Evolutionary conservation across 768 basidiomycete species (phyloP).

Genomic region (Inosperma sp.): DNA sequence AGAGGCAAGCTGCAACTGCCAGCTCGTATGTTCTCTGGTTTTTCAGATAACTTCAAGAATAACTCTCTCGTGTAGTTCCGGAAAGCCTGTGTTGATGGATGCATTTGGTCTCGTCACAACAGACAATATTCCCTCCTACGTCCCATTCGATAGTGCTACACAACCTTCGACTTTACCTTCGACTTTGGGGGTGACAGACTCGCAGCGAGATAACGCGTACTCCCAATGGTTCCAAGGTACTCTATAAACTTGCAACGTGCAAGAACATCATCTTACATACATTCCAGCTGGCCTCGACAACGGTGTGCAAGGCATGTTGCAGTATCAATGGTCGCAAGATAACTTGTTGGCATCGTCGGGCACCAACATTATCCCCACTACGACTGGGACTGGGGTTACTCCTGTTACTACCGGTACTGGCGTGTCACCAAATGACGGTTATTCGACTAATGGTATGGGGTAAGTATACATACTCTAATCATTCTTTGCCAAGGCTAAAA

Average conservation of each 20-base stretch:
- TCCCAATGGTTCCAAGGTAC: slow-evolving; percentile 48
- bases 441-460: slow-evolving; percentile 41
- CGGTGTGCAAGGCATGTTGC: slow-evolving; percentile 42
- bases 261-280: not conserved
- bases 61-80: slow-evolving; percentile 36
- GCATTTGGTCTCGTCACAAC: slow-evolving; percentile 64
- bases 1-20: slow-evolving; percentile 41
- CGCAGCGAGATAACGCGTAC: slow-evolving; percentile 51
- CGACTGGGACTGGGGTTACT: slow-evolving; percentile 30
- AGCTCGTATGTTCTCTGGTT: slow-evolving; percentile 34
- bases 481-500: not conserved
- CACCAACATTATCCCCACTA: slow-evolving; percentile 38
- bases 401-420: slow-evolving; percentile 36
- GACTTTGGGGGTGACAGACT: slow-evolving; percentile 42
- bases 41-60: not conserved
- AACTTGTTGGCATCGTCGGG: slow-evolving; percentile 45
- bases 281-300: slow-evolving; percentile 35
- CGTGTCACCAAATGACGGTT: slow-evolving; percentile 64
- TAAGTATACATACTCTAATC: slow-evolving; percentile 21
- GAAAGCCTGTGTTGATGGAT: slow-evolving; percentile 51
- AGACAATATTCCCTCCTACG: slow-evolving; percentile 46
- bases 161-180: slow-evolving; percentile 34
- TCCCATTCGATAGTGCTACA: slow-evolving; percentile 55
- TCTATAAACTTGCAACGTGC: slow-evolving; percentile 6
- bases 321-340: slow-evolving; percentile 56